phyloP scores from a whole-genome alignment of 352 stramenopile species.

The Phytophthora cactorum region DNA sequence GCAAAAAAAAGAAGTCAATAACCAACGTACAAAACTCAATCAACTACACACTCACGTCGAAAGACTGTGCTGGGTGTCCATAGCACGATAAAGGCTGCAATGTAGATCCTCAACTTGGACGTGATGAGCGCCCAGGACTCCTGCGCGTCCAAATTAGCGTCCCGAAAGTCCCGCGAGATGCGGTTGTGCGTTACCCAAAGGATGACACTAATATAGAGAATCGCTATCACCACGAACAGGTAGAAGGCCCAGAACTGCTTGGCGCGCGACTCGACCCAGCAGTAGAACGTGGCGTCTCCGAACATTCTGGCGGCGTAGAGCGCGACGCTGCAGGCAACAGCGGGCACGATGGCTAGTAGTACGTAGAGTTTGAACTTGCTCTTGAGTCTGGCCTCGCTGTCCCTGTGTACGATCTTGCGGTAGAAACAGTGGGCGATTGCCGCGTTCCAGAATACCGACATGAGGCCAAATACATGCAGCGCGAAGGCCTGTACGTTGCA shows the following conservation, averaged over 20 bases:
- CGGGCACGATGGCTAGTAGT: slow-evolving; percentile 48
- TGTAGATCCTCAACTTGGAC: slow-evolving; percentile 73
- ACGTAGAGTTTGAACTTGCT: slow-evolving; percentile 69
- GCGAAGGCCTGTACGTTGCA: slow-evolving; percentile 67
- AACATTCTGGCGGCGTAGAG: slow-evolving; percentile 47
- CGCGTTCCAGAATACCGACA: slow-evolving; percentile 75
- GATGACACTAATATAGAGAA: slow-evolving; percentile 73
- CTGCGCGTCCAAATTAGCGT: slow-evolving; percentile 69
- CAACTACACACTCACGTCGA: slow-evolving; percentile 44
- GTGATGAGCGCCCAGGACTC: slow-evolving; percentile 71
- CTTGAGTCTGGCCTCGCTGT: slow-evolving; percentile 69
- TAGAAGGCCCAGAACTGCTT: slow-evolving; percentile 71
- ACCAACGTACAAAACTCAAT: background rate
- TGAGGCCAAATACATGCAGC: slow-evolving; percentile 57
- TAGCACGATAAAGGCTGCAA: slow-evolving; percentile 70
- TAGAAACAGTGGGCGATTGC: slow-evolving; percentile 79
- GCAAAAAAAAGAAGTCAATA: slow-evolving; percentile 4
- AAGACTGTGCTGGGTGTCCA: slow-evolving; percentile 72
- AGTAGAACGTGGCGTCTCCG: slow-evolving; percentile 74
- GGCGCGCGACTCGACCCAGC: slow-evolving; percentile 62
- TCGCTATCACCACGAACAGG: slow-evolving; percentile 64
- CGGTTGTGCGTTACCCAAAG: slow-evolving; percentile 67
- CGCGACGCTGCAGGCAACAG: slow-evolving; percentile 42
- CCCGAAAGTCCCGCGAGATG: slow-evolving; percentile 49
- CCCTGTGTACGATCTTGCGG: slow-evolving; percentile 66